Evolutionary conservation across 164 flowering plant genomes (phyloP), one percentile per base, ranked within the genome.

Genomic region (Akebia trifoliata): DNA sequence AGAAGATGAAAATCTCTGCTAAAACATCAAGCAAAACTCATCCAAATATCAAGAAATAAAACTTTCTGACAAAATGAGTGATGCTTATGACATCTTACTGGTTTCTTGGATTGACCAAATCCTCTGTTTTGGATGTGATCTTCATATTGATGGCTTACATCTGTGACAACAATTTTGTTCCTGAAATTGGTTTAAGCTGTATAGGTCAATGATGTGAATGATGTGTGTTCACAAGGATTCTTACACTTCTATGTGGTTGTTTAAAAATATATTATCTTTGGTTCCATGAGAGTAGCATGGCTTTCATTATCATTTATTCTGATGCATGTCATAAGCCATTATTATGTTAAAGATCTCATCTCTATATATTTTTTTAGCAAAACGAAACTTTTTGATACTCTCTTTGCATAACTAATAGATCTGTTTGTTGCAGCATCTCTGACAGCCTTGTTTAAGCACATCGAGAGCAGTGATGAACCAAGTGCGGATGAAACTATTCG

Each of bases 401-500:
- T n/a, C 34, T 38, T 22, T 28, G n/a, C n/a, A n/a, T 60, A 30
- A 15, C 32, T 59, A 42, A 26, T 14, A 22, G 2, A 20, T 57
- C 15, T 28, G 20, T 54, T 50, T 55, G 12, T 56, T 76, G 78
- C 87, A 93, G 99, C 84, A 52, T 80, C 99, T 22, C 71, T 93
- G 68, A 77, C 96, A 29, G 84, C 90, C 49, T 68, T 87, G 45
- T 93, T 90, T 67, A 83, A 84, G 78, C 86, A 83, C 62, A 63
- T 93, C 51, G 84, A 74, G 62, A 77, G 69, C 57, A 74, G 75
- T 52, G 94, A 82, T 50, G 98, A 82, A 69, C 85, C 84, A 42
- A 70, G 63, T 38, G 31, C 76, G 2, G 90, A 84, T 71, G 96
- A 88, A 44, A 70, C 62, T 60, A 68, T 84, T n/a, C 94, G 97